Base-by-base conservation (phyloP, 1,284 basidiomycete species). In the Sporisorium scitamineum region DNA sequence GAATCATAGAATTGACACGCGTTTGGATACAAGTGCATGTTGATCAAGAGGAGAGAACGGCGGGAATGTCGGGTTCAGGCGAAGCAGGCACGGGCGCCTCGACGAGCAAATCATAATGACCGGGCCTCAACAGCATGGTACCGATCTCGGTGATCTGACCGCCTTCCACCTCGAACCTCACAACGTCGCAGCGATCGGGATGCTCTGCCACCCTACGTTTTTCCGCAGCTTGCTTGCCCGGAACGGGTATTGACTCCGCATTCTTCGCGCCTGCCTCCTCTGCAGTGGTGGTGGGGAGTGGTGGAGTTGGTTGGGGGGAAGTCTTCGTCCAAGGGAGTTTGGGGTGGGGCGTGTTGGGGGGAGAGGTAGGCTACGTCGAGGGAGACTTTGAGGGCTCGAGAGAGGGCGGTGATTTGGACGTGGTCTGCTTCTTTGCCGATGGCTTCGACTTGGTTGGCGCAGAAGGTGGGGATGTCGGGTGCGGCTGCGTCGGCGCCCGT, bases 341-440 rank as follows among this genome's bases (percentile, higher is more conserved):
- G 62, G 13, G 74, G 74, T 9, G 79, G 74, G n/a, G 70, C 74
- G 11, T 78, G 68, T 22, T 61, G 29, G 5, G 77, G 69, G 0
- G 72, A 73, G 11, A 84, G 72, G 57, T 82, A 84, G 16, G 79
- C 78, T 1, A 84, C 79, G 61, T 82, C 79, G 14, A 84, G 57
- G 13, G 65, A 73, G 13, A 79, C 75, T 22, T 77, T 76, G 42
- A 82, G 78, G 0, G 69, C 76, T 0, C 62, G 56, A n/a, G 74
- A 70, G 29, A 84, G 61, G 1, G 82, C 80, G 24, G 80, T 80
- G 61, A 84, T 82, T 61, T 82, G 80, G 1, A 84, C 61, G 37
- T 84, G 82, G 51, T 84, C 82, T 0, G 82, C 82, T 61, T 84
- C 82, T 47, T 78, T 81, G 3, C 82, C 81, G 39, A 84, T 75